Evolutionary conservation across 176 grass and related monocot species (phyloP), one percentile per base, ranked within the genome.

Genomic region (Bromus sterilis): DNA sequence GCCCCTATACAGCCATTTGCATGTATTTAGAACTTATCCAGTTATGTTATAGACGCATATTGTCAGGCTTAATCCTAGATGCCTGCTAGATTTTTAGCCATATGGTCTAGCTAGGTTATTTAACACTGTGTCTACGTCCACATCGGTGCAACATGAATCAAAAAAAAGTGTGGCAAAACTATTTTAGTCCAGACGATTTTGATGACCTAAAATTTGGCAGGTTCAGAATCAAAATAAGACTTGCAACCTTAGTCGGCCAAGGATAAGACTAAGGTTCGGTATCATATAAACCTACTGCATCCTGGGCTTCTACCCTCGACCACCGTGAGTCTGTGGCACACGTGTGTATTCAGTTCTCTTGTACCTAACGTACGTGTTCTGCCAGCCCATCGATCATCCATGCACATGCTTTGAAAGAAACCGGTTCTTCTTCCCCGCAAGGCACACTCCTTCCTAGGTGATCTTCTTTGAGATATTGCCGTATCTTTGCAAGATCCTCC

Each of bases 401-500:
- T 28, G 13, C 34, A 21, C 74, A 83, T 42, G 42, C 24, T 26
- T 61, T 21, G 66, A 24, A 33, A 59, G 56, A 34, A 83, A 31
- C 6, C 40, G 66, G 75, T 33, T 55, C 36, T 70, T 81, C 35
- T 43, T 4, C 62, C 46, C 25, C 2, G 46, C 26, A 30, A 46
- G 31, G 39, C 39, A 77, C 42, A 39, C 61, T 67, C 13, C 60
- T 49, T 58, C 39, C 49, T 24, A 48, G 37, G 70, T 80, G 37
- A 11, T 78, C 80, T 3, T 60, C 56, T 11, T 44, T 18, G 59
- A 59, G 37, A 84, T 85, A 40, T 69, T 75, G 48, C 48, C 37
- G 31, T 29, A 84, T 80, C 87, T 79, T 79, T 3, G 24, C 59
- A 60, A 35, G 81, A 88, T 88, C 67, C 74, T 62, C 25, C 21